Evolutionary conservation across 2,329 filamentous ascomycete species (phyloP), one percentile per base, ranked within the genome.

Genomic region (Penicillium polonicum): DNA sequence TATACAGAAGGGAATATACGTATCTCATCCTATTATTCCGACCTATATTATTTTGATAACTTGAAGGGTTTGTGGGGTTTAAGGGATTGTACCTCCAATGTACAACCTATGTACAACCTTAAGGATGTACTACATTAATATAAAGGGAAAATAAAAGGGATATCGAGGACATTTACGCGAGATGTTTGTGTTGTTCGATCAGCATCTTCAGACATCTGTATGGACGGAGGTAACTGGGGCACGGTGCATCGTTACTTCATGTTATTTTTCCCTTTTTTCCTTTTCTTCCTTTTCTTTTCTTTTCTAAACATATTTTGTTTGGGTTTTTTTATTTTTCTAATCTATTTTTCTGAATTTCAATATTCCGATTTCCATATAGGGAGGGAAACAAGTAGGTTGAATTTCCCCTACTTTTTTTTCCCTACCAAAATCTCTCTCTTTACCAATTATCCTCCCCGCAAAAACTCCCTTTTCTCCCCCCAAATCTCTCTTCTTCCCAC

Each of bases 121-220:
- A 19, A 45, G 25, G 17, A 45, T 31, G 25, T 44, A n/a, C 21
- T 42, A 23, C 21, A 25, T 25, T 42, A 33, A 5, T 15, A 5
- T 17, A 9, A 27, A 27, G 27, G 5, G 9, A 29, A 10, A 15
- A 13, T 35, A 8, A 5, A 35, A 23, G 6, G 17, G 8, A 39
- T 21, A 23, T 19, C 19, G 1, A 29, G 13, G 19, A 5, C 2
- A 29, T 55, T 49, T 46, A 52, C 48, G 49, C 48, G 35, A 46
- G 29, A 43, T 52, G 46, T 48, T 48, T 39, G 39, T 45, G 23
- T 45, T 27, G n/a, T 43, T 56, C 58, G 52, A 57, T 59, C 57
- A 49, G 57, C 57, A 56, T 59, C 53, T 59, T 59, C 57, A 59
- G 33, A 58, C 57, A 55, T 58, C 57, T 53, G 41, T 44, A 52